Percentiles rank a stretch among this genome's conserved stretches.
These are phyloP conservation scores for Viola odorata DNA, from an alignment of 345 rosid species.

Conservation along the genomic window DNA sequence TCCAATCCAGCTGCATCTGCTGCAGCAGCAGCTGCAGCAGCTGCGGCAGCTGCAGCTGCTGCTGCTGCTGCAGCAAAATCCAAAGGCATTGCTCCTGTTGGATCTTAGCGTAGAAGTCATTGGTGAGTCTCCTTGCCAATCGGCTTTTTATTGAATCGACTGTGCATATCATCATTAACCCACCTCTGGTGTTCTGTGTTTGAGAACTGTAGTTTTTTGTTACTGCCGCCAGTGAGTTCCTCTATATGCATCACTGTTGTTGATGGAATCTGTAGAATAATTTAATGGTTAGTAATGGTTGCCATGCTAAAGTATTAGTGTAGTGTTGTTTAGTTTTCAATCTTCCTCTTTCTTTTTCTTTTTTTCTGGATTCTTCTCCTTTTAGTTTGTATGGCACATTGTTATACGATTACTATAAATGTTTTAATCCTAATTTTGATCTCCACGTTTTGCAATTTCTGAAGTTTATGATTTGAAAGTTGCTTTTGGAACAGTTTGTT, in stretches of 20 bases:
- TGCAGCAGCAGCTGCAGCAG: constrained; percentile 53
- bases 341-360: background rate
- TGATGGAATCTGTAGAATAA: constrained; percentile 15
- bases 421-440: constrained; percentile 2
- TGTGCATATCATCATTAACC: constrained; percentile 30
- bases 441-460: too few species aligned
- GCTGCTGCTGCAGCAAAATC: constrained; percentile 54
- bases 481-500: too few species aligned
- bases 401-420: constrained; percentile 3
- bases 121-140: constrained; percentile 12
- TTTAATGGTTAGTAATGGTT: constrained; percentile 5
- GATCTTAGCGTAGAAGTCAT: constrained; percentile 40
- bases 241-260: constrained; percentile 18
- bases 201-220: constrained; percentile 17
- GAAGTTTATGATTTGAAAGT: too few species aligned
- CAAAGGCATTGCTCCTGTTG: constrained; percentile 83
- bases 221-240: constrained; percentile 19
- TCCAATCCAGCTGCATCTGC: constrained; percentile 62
- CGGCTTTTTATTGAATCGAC: constrained; percentile 12
- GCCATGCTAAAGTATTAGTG: too few species aligned
- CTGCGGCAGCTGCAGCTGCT: constrained; percentile 53
- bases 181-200: constrained; percentile 3
- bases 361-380: too few species aligned
- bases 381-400: background rate
- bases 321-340: too few species aligned